Evolutionary conservation across 2,329 filamentous ascomycete species (phyloP), one percentile per base, ranked within the genome.

Genomic region (Neoascochyta sp.): DNA sequence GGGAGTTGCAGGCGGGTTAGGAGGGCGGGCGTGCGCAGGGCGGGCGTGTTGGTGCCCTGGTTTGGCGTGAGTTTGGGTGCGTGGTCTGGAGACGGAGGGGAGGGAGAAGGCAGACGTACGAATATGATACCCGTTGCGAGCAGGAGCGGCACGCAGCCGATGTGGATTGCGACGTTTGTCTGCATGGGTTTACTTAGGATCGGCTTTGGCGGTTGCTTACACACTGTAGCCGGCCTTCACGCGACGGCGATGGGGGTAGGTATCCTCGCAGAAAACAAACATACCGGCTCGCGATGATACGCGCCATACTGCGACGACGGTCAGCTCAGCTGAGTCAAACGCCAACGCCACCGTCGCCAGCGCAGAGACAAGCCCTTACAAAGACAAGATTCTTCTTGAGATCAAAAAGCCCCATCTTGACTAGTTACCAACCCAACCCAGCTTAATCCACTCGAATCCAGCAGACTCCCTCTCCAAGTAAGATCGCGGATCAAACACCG

Each of bases 161-260:
- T 83, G 63, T 92, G 86, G 50, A 92, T 89, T 42, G 70, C 72
- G 36, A 89, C 66, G 57, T 92, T 92, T 62, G 83, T 70, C 73
- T 80, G n/a, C n/a, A n/a, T n/a, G n/a, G n/a, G n/a, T 45, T 29
- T 7, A 13, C 16, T 3, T 26, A 34, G 13, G 3, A 27, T 30
- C 21, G 24, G 39, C 22, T 12, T 12, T 11, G 18, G 22, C 13
- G 37, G n/a, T n/a, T n/a, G n/a, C n/a, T n/a, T n/a, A n/a, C n/a
- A n/a, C n/a, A n/a, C n/a, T n/a, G n/a, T n/a, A n/a, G n/a, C n/a
- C n/a, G n/a, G n/a, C n/a, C n/a, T n/a, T n/a, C n/a, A n/a, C n/a
- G n/a, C n/a, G n/a, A n/a, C n/a, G n/a, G n/a, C n/a, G n/a, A n/a
- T n/a, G n/a, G n/a, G n/a, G n/a, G n/a, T n/a, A n/a, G n/a, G n/a